Evolutionary conservation across 164 flowering plant genomes (phyloP).

Genomic region (grape (Vitis vinifera)): ASM3070453v1 NC_081810.1:16028501-16029000

Average conservation of each 20-base stretch:
- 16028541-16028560: conserved; percentile 9
- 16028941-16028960: too few relatives aligned
- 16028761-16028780: conserved; percentile 19
- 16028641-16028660: background rate
- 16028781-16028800: too few relatives aligned
- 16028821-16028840: too few relatives aligned
- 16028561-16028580: background rate
- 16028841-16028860: too few relatives aligned
- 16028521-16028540: background rate
- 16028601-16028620: background rate
- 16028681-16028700: fast-evolving
- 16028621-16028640: conserved; percentile 10
- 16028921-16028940: too few relatives aligned
- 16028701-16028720: too few relatives aligned
- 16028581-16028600: background rate
- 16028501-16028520: conserved; percentile 9
- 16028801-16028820: too few relatives aligned
- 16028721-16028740: conserved; percentile 7
- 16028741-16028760: conserved; percentile 14
- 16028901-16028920: too few relatives aligned
- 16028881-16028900: too few relatives aligned
- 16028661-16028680: background rate
- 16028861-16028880: too few relatives aligned
- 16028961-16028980: too few relatives aligned
- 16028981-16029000: too few relatives aligned